Evolutionary conservation across 2,329 filamentous ascomycete genomes (phyloP).

Genomic region (Ophiosphaerella narmari): DNA sequence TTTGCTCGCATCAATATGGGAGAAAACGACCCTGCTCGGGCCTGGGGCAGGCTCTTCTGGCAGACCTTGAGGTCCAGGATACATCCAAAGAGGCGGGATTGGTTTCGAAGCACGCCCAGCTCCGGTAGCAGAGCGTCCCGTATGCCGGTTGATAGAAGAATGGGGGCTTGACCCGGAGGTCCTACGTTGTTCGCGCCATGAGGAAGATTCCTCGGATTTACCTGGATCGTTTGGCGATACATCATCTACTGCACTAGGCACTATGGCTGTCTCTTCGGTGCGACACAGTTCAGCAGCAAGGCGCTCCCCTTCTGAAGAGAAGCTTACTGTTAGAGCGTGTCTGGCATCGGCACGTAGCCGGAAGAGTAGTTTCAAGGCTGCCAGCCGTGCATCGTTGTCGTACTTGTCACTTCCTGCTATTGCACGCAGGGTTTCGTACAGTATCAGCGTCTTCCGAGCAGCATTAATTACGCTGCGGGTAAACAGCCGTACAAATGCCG

Average conservation of each 20-base stretch:
- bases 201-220: slow-evolving; percentile 34
- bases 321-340: slow-evolving; percentile 73
- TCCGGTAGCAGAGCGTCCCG: slow-evolving; percentile 26
- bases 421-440: slow-evolving; percentile 43
- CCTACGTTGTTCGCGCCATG: slow-evolving; percentile 39
- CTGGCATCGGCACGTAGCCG: slow-evolving; percentile 82
- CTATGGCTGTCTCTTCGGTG: slow-evolving; percentile 57
- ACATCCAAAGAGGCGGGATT: slow-evolving; percentile 59
- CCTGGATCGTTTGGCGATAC: slow-evolving; percentile 21
- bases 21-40: slow-evolving; percentile 57
- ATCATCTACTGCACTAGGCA: slow-evolving; percentile 51
- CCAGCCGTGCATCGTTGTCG: slow-evolving; percentile 45
- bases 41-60: slow-evolving; percentile 57
- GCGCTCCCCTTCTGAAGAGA: slow-evolving; percentile 71
- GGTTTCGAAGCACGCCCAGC: slow-evolving; percentile 39
- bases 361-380: slow-evolving; percentile 62
- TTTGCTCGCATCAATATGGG: slow-evolving; percentile 48
- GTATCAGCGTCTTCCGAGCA: slow-evolving; percentile 63
- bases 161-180: slow-evolving; percentile 36
- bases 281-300: slow-evolving; percentile 75
- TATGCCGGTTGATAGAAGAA: slow-evolving; percentile 38
- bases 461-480: slow-evolving; percentile 71
- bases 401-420: slow-evolving; percentile 39
- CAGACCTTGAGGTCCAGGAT: slow-evolving; percentile 57
- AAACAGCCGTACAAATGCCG: slow-evolving; percentile 76